Base-by-base conservation (phyloP, 2,329 filamentous ascomycete genomes). In the Graphilbum ipis-grandicollis region DNA sequence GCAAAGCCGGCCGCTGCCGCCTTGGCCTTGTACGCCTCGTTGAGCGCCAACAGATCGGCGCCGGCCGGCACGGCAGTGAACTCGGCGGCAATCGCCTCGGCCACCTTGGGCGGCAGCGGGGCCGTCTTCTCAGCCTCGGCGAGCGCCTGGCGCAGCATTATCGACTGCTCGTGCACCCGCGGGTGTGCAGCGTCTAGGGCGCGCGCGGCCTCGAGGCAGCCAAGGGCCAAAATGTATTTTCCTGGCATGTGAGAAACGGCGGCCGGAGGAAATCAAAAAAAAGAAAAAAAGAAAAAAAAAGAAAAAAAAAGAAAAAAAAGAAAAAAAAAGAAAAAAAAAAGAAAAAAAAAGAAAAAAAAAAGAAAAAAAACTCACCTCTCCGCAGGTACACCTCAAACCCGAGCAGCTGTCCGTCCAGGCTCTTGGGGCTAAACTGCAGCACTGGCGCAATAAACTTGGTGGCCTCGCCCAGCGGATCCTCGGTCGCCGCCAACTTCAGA, bases 331-430 rank as follows among this genome's bases (percentile, higher is more conserved):
- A n/a, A n/a, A n/a, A n/a, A n/a, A n/a, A n/a, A n/a, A n/a, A n/a
- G n/a, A n/a, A n/a, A n/a, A n/a, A n/a, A n/a, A n/a, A n/a, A n/a
- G n/a, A n/a, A n/a, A n/a, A n/a, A n/a, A n/a, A n/a, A n/a, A n/a
- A n/a, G n/a, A n/a, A n/a, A n/a, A n/a, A n/a, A n/a, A n/a, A 61
- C 76, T 66, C 71, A 93, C 85, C 75, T 62, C 79, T 70, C 51
- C 85, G 70, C 41, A 92, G 65, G 52, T 83, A 86, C 15, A 98
- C 79, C 59, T 96, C 86, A 48, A 94, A 96, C 5, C 85, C 90
- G 36, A 78, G 72, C 45, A 77, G 68, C 57, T 98, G 90, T 18
- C 72, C 81, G 43, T 90, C 75, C 34, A 93, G 71, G 52, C 75
- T 81, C 60, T 79, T 73, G 2, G 85, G 78, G 50, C 76, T 86